Evolutionary conservation across 371 early-diverging fungal species (phyloP), one percentile per base, ranked within the genome.

Genomic region (Antonospora locustae): DNA sequence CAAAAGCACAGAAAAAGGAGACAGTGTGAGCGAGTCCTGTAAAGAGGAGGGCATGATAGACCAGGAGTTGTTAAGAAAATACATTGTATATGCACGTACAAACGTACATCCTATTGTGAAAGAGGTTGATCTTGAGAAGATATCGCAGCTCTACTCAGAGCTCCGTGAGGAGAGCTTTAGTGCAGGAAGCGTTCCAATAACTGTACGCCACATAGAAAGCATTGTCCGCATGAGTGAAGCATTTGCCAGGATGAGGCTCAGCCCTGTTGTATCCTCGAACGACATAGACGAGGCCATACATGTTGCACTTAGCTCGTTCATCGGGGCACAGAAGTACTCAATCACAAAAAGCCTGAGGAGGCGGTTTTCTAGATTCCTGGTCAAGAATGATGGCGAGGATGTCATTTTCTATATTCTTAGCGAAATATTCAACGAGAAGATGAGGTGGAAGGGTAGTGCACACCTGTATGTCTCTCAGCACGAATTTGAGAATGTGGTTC

Each of bases 171-270:
- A 88, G 71, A 89, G 93, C 0, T 68, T 85, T 58, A 64, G 72
- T 46, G 75, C 81, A 51, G 91, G 86, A 11, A 80, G 85, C 59
- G 84, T 95, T 60, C 93, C 96, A 2, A 41, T 41, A 17, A 98
- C 98, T 2, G 94, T 92, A 5, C 86, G 98, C 72, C 90, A 92
- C 76, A 75, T 95, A 49, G 98, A 98, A 74, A 84, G 88, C 6
- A 92, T 95, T 79, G 80, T 96, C 23, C 82, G 98, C 36, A 82
- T 98, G 75, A 78, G 88, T 9, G 95, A 98, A 75, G 90, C 94
- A 1, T 83, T 88, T 65, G 96, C 96, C 16, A 82, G 83, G 61
- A 92, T 95, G 89, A 90, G 93, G 64, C 77, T 98, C 39, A 83
- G 93, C 41, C 86, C 87, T 58, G 79, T 79, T 55, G 95, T 95